Base-by-base conservation (phyloP, 2,329 filamentous ascomycete genomes). In the Pestalotiopsis sp. region DNA sequence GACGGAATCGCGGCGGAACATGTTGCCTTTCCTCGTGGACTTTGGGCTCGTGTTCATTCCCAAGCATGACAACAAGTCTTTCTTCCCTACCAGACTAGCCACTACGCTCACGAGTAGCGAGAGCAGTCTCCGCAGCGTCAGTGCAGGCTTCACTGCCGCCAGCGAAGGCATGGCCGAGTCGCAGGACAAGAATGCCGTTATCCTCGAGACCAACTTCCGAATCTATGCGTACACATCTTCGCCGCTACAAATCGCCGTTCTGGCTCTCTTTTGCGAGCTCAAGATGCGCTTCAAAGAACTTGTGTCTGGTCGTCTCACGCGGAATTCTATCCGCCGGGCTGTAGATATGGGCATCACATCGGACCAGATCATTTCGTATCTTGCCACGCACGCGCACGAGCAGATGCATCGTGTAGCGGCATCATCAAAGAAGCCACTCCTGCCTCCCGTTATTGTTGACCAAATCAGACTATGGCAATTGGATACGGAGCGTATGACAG, bases 401-500 rank as follows among this genome's bases (percentile, higher is more conserved):
- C 93, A 98, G 80, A 94, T 99, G 89, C 91, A 92, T 74, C 91
- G 92, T 71, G 86, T 88, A 58, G 87, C 89, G 5, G 82, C 85
- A 31, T 73, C 85, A 62, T 75, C 87, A 70, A 87, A 87, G 75
- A 86, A 85, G 70, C 92, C 95, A 1, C 89, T 97, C 17, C 87
- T 99, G 2, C 96, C 97, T 1, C 95, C 96, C 0, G 98, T 97
- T 0, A 96, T 99, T 17, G 93, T 98, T 71, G 96, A 99, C 80
- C 96, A 99, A 84, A 98, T 99, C 75, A 89, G 95, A 2, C 89
- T 99, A 23, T 99, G 96, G 96, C 95, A 99, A 83, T 90, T 98
- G 66, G 96, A 99, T 81, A 94, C 95, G 72, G 96, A 99, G 83
- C 89, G 96, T 65, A 97, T 99, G 89, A 93, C 92, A 79, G 90